Evolutionary conservation across 805 yeast genomes (phyloP).

Genomic region (Hanseniaspora lindneri): DNA sequence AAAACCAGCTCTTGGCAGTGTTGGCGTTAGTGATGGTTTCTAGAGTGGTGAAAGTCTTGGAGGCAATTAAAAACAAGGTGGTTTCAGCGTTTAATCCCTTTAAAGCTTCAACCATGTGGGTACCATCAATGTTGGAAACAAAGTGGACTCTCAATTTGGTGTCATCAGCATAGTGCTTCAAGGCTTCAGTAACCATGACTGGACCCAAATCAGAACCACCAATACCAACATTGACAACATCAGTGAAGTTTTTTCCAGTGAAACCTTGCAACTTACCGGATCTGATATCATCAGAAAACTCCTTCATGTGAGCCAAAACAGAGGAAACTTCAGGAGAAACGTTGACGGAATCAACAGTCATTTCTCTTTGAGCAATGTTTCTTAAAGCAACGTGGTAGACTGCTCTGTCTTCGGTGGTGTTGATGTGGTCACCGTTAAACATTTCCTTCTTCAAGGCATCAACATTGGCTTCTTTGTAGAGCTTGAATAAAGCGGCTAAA

Average conservation of each 20-base stretch:
- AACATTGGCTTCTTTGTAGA: constrained; percentile 85
- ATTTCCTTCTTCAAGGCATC: constrained; percentile 77
- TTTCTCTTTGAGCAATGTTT: constrained; percentile 72
- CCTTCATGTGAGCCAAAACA: constrained; percentile 92
- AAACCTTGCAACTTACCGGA: constrained; percentile 94
- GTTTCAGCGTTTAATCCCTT: constrained; percentile 75
- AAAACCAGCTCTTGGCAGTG: constrained; percentile 91
- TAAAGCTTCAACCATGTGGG: constrained; percentile 85
- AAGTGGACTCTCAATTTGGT: constrained; percentile 58
- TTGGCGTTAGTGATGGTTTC: constrained; percentile 95
- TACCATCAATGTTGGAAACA: constrained; percentile 97
- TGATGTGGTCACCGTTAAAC: constrained; percentile 89
- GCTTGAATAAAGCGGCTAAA: constrained; percentile 48
- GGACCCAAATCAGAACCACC: constrained; percentile 99
- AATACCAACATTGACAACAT: constrained; percentile 93
- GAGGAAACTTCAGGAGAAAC: constrained; percentile 85
- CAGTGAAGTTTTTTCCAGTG: constrained; percentile 87
- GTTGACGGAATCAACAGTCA: constrained; percentile 81
- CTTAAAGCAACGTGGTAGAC: constrained; percentile 95
- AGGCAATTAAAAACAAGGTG: constrained; percentile 82
- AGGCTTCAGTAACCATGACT: constrained; percentile 97
- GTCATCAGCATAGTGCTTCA: constrained; percentile 74
- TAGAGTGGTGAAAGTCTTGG: constrained; percentile 98
- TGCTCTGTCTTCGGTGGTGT: constrained; percentile 92
- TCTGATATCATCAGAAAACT: constrained; percentile 79